phyloP scores from a whole-genome alignment of 2,329 filamentous ascomycete genomes.

The Phialocephala subalpina region DNA sequence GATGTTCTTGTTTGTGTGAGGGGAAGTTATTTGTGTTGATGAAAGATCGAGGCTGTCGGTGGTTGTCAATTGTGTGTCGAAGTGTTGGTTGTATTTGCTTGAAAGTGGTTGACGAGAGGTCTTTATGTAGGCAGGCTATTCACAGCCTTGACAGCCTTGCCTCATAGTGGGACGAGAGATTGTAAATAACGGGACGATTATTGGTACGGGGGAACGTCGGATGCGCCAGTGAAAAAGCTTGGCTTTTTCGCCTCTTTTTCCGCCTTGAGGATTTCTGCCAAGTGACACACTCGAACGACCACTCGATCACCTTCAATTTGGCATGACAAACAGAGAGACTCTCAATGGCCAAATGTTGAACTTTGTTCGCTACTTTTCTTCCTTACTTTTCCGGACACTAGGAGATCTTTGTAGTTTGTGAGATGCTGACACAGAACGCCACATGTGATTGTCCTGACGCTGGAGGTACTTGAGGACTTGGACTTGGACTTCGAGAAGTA shows the following conservation, averaged over 20 bases:
- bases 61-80: slow-evolving; percentile 6
- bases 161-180: not conserved
- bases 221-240: not conserved
- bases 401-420: not conserved
- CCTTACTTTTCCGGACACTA: not conserved
- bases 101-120: not conserved
- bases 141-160: slow-evolving; percentile 1
- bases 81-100: not conserved
- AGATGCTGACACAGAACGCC: not conserved
- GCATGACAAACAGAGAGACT: slow-evolving; percentile 1
- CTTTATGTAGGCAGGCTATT: not conserved
- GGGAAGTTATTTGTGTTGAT: slow-evolving; percentile 7
- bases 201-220: not conserved
- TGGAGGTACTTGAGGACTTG: too few relatives aligned
- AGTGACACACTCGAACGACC: not conserved
- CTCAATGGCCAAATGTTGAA: not conserved
- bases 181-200: not conserved
- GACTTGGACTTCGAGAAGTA: too few relatives aligned
- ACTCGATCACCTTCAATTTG: not conserved
- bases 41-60: not conserved
- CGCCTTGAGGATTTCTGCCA: not conserved
- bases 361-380: not conserved
- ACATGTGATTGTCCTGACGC: too few relatives aligned
- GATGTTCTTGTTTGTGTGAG: slow-evolving; percentile 9
- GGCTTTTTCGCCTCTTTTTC: not conserved